Percentiles rank a stretch among this genome's conserved stretches.
These are phyloP conservation scores for Calocybe cyanea DNA, from an alignment of 768 basidiomycete genomes.

Conservation along the genomic window DNA sequence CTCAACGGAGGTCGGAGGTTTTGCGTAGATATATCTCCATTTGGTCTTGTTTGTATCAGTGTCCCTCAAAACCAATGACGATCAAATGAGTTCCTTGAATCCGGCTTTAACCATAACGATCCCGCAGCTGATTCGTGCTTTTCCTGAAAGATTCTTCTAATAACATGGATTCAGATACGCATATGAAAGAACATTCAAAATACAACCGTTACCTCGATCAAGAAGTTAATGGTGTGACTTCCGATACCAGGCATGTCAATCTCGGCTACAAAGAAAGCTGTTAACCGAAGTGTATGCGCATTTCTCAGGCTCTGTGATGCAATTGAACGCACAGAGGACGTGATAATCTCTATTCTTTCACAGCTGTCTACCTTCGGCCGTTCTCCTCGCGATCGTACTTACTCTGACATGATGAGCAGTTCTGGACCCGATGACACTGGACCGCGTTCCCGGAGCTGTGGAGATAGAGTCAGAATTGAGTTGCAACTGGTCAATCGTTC, in stretches of 20 bases:
- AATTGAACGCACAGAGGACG: conserved; percentile 28
- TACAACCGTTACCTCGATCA: no score
- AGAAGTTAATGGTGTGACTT: no score
- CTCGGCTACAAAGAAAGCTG: neutral
- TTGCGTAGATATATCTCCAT: neutral
- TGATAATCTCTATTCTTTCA: conserved; percentile 32
- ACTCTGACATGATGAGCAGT: conserved; percentile 3
- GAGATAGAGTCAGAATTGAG: conserved; percentile 25
- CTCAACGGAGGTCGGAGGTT: no score
- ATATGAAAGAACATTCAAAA: neutral
- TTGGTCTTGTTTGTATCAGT: neutral
- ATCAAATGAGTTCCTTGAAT: no score
- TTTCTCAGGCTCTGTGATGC: conserved; percentile 15
- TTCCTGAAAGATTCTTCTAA: no score
- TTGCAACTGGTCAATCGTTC: conserved; percentile 32
- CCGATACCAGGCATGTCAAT: neutral
- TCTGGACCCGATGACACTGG: conserved; percentile 13
- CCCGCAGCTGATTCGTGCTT: no score
- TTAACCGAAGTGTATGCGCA: neutral
- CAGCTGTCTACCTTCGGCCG: conserved; percentile 27
- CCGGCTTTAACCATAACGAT: no score
- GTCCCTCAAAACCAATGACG: no score
- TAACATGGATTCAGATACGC: neutral
- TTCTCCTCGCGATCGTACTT: conserved; percentile 5
- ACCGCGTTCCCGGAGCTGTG: conserved; percentile 4